Conservation (phyloP, 306 rosid genomes). For the Cucurbita ficifolia region DNA sequence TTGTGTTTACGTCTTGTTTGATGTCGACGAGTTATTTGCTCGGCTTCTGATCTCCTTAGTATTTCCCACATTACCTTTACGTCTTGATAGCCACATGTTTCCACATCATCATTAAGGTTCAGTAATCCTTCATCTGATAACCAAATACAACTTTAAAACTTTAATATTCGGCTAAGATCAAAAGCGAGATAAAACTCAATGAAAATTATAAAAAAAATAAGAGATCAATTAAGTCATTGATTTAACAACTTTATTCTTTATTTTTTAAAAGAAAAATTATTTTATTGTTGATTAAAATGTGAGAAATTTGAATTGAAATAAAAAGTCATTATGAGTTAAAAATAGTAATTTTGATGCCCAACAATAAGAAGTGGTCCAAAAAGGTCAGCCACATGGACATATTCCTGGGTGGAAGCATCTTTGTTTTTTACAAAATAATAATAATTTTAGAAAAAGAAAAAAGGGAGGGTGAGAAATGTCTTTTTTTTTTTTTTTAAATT, state of each 20-base stretch:
- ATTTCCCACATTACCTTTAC: slow-evolving; percentile 95
- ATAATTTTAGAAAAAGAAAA: background rate
- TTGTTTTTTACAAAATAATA: background rate
- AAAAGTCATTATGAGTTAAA: too few relatives aligned
- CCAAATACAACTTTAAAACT: background rate
- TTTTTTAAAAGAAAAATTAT: too few relatives aligned
- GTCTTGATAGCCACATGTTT: slow-evolving; percentile 69
- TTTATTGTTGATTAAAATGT: too few relatives aligned
- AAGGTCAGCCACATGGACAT: background rate
- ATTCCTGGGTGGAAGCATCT: slow-evolving; percentile 3
- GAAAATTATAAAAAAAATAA: too few relatives aligned
- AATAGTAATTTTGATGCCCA: background rate
- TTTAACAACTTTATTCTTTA: too few relatives aligned
- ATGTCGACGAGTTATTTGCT: background rate
- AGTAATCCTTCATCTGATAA: slow-evolving; percentile 50
- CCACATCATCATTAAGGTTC: slow-evolving; percentile 61
- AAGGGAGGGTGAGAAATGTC: background rate
- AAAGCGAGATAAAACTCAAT: too few relatives aligned
- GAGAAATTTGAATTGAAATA: too few relatives aligned
- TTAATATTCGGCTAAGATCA: background rate
- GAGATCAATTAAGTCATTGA: too few relatives aligned
- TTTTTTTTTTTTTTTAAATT: too few relatives aligned
- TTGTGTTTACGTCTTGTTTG: slow-evolving; percentile 36
- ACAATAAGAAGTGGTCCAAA: background rate
- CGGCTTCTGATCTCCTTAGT: slow-evolving; percentile 28